Evolutionary conservation across 192 early-diverging fungal genomes (phyloP), one percentile per base, ranked within the genome.

Genomic region (Coemansia sp.): DNA sequence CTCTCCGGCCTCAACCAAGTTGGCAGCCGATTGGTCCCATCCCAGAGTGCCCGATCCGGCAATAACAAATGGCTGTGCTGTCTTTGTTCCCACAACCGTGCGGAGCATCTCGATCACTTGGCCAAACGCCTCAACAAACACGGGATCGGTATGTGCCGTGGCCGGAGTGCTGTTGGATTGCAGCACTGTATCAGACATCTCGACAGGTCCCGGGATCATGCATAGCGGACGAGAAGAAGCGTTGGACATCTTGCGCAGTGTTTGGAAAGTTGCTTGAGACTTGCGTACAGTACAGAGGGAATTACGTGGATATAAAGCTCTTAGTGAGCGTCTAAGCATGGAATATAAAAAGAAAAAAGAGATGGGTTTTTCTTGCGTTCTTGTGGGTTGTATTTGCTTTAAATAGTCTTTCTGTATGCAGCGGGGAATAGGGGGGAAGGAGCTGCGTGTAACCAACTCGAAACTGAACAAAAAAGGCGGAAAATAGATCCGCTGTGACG

Each of bases 201-300:
- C 96, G 53, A 96, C 88, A 23, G 95, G 94, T 19, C 95, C 92
- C 38, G 94, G 94, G 72, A 96, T 96, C 85, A 96, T 93, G 86
- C 91, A 94, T 31, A 96, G 84, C 54, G 92, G 89, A 59, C 83
- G 88, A n/a, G 14, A 18, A 40, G 50, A 37, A 37, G 50, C 23
- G 42, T 36, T 47, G 48, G 37, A 28, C 61, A 63, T 70, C 6
- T 50, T 57, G 59, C 54, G 42, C 42, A 31, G 36, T 39, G 33
- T 50, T 21, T 26, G 21, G 46, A 35, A 54, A 54, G 38, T 20
- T 7, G 19, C 19, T 28, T 20, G 23, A 26, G 23, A 26, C 23
- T 26, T 26, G 23, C 23, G 23, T 26, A 26, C 23, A 23, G 35
- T 53, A 21, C 20, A 26, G 7, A 23, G 44, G 20, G 15, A 46